Percentiles rank a stretch among this genome's conserved stretches.
Conservation (phyloP, 371 early-diverging fungal genomes). For the Umbelopsis sp. region DNA sequence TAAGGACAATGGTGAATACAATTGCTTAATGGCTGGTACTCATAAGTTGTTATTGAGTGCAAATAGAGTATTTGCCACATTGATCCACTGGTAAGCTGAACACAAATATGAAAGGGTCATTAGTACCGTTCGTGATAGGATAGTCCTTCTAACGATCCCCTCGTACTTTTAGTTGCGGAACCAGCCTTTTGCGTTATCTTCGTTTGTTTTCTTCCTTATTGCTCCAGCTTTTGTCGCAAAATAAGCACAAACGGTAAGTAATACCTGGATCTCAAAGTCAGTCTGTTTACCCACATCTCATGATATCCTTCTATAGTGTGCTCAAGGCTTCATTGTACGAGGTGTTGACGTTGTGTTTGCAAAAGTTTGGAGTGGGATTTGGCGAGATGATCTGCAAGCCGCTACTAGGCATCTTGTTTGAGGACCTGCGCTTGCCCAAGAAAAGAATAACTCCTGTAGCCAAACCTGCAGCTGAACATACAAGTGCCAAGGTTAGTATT, state of each 20-base stretch:
- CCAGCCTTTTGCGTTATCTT: constrained; percentile 39
- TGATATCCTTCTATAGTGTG: constrained; percentile 25
- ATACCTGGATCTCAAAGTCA: not conserved
- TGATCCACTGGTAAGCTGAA: constrained; percentile 43
- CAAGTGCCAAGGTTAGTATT: constrained; percentile 4
- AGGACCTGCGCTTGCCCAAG: constrained; percentile 31
- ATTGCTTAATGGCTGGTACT: constrained; percentile 43
- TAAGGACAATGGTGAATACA: constrained; percentile 43
- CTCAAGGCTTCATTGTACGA: constrained; percentile 42
- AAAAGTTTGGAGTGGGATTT: constrained; percentile 49
- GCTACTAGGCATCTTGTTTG: constrained; percentile 30
- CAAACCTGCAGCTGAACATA: constrained; percentile 22
- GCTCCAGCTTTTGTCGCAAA: constrained; percentile 43
- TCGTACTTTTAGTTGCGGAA: constrained; percentile 34
- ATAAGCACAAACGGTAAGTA: constrained; percentile 39
- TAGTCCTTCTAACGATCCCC: not conserved
- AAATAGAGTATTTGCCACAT: constrained; percentile 41
- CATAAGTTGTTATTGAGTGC: constrained; percentile 44
- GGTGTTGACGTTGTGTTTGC: constrained; percentile 44
- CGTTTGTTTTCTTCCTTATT: constrained; percentile 45
- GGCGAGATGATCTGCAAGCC: constrained; percentile 41
- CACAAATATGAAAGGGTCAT: no score
- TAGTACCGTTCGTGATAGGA: no score
- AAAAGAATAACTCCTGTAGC: constrained; percentile 25
- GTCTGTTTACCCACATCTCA: not conserved